Percentiles rank a stretch among this genome's conserved stretches.
phyloP scores from a whole-genome alignment of 2,329 filamentous ascomycete genomes.

The Alternaria burnsii region DNA sequence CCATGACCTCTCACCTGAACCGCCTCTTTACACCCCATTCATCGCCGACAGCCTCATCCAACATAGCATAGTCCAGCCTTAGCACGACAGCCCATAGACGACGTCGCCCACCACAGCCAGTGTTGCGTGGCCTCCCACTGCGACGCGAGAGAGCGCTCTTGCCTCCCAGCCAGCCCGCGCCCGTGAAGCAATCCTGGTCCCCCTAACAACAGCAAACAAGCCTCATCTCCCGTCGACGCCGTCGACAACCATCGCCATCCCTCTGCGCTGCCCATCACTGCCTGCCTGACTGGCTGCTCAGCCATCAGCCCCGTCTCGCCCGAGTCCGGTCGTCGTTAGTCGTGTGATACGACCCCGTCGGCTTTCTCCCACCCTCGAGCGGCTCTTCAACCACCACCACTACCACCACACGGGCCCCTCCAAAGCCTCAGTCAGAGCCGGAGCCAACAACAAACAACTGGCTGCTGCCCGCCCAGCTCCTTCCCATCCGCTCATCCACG shows the following conservation, averaged over 20 bases:
- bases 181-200: conserved; percentile 28
- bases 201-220: conserved; percentile 46
- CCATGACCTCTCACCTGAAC: conserved; percentile 31
- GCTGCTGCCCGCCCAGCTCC: conserved; percentile 12
- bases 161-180: conserved; percentile 19
- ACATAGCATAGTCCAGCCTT: conserved; percentile 29
- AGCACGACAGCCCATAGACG: conserved; percentile 9
- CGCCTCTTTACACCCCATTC: conserved; percentile 29
- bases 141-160: conserved; percentile 15
- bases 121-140: conserved; percentile 24
- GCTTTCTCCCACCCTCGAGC: conserved; percentile 22
- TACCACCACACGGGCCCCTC: conserved; percentile 23
- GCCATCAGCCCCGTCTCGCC: conserved; percentile 6
- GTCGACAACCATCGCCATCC: conserved; percentile 28
- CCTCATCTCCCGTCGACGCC: conserved; percentile 32
- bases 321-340: conserved; percentile 20
- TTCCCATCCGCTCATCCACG: conserved; percentile 30
- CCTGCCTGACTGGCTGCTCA: conserved; percentile 10
- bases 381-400: neutral
- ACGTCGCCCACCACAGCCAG: neutral
- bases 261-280: conserved; percentile 16
- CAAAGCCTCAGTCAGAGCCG: conserved; percentile 5
- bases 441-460: conserved; percentile 2
- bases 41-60: conserved; percentile 43
- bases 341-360: conserved; percentile 20